Conservation (phyloP, 179 eudicot genomes). For the Carnegiea gigantea region DNA sequence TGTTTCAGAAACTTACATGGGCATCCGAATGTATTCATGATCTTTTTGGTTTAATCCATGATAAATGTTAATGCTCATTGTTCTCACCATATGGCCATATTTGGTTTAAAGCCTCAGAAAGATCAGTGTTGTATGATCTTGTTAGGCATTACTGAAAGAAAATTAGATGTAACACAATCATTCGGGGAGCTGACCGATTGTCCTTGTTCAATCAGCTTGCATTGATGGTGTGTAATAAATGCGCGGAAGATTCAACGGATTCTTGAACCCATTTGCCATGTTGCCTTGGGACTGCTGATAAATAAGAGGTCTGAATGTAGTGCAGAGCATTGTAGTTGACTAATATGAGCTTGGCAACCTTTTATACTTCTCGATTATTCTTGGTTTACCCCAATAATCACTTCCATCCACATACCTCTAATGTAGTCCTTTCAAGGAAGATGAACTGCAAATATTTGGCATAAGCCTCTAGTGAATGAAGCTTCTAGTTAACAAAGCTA, state of each 20-base stretch:
- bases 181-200: slow-evolving; percentile 31
- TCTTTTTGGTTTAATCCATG: not conserved
- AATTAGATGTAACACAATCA: slow-evolving; percentile 16
- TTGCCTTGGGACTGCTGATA: slow-evolving; percentile 21
- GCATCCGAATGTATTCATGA: not conserved
- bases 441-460: slow-evolving; percentile 12
- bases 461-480: not conserved
- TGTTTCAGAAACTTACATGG: not conserved
- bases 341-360: slow-evolving; percentile 17
- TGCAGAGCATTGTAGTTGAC: slow-evolving; percentile 15
- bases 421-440: not conserved
- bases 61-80: not conserved
- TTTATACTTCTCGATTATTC: not conserved
- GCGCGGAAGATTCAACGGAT: slow-evolving; percentile 36
- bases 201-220: slow-evolving; percentile 57
- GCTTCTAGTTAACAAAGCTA: not conserved
- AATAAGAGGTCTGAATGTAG: slow-evolving; percentile 16
- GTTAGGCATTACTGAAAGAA: slow-evolving; percentile 11
- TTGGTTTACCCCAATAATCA: not conserved
- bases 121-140: slow-evolving; percentile 4
- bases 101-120: not conserved
- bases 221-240: slow-evolving; percentile 71
- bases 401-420: not conserved
- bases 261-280: slow-evolving; percentile 21
- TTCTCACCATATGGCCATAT: not conserved